Evolutionary conservation across 495 filamentous ascomycete species (phyloP).

Genomic region (Penicillium waksmanii): DNA sequence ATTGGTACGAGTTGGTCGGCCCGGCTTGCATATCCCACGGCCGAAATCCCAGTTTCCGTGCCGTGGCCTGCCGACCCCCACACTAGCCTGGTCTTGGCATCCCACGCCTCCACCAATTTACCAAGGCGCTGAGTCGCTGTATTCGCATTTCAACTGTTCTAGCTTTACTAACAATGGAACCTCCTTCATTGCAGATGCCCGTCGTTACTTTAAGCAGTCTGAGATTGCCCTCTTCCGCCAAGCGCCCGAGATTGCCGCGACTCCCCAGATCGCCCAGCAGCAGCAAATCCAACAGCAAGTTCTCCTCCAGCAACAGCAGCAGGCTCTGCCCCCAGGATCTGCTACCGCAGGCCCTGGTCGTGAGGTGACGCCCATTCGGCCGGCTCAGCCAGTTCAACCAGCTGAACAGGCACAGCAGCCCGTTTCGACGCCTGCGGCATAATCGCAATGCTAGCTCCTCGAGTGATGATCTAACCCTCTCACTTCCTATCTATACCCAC

Average conservation of each 20-base stretch:
- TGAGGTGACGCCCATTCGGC: slow-evolving; percentile 27
- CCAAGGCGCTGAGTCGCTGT: neutral
- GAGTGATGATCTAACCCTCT: slow-evolving; percentile 9
- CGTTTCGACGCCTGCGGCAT: slow-evolving; percentile 39
- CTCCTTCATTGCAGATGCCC: slow-evolving; percentile 65
- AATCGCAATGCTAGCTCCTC: slow-evolving; percentile 8
- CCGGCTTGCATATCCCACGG: slow-evolving; percentile 26
- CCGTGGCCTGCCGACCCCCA: slow-evolving; percentile 36
- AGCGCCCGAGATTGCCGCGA: slow-evolving; percentile 68
- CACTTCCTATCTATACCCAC: slow-evolving; percentile 6
- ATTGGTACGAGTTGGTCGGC: slow-evolving; percentile 33
- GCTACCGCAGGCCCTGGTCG: slow-evolving; percentile 46
- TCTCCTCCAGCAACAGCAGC: slow-evolving; percentile 41
- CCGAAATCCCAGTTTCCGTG: slow-evolving; percentile 15
- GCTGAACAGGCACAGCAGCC: slow-evolving; percentile 18
- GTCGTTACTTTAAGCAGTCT: slow-evolving; percentile 98
- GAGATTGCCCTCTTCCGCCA: slow-evolving; percentile 98
- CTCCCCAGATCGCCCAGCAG: slow-evolving; percentile 50
- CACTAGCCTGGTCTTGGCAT: slow-evolving; percentile 39
- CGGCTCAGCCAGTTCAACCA: slow-evolving; percentile 23
- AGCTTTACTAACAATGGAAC: slow-evolving; percentile 8
- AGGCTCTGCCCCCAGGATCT: slow-evolving; percentile 44
- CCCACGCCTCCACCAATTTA: slow-evolving; percentile 26
- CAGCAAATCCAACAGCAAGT: slow-evolving; percentile 51
- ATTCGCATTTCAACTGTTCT: neutral